Evolutionary conservation across 306 rosid genomes (phyloP).

Genomic region (apple (Malus domestica)): ASM211411v1 NC_041796.1:24134001-24134500

Average conservation of each 20-base stretch:
- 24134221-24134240: background rate
- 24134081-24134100: too few relatives aligned
- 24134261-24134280: background rate
- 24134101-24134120: too few relatives aligned
- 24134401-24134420: too few relatives aligned
- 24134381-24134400: background rate
- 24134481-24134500: too few relatives aligned
- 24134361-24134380: background rate
- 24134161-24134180: fast-evolving
- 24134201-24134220: too few relatives aligned
- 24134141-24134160: too few relatives aligned
- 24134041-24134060: background rate
- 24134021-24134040: background rate
- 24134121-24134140: too few relatives aligned
- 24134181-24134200: too few relatives aligned
- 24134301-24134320: background rate
- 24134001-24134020: background rate
- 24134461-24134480: too few relatives aligned
- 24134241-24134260: background rate
- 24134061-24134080: too few relatives aligned
- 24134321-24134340: background rate
- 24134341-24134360: background rate
- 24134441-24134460: too few relatives aligned
- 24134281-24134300: background rate
- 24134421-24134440: too few relatives aligned